Evolutionary conservation across 2,329 filamentous ascomycete genomes (phyloP), one percentile per base, ranked within the genome.

Genomic region (Aspergillus pseudoglaucus): DNA sequence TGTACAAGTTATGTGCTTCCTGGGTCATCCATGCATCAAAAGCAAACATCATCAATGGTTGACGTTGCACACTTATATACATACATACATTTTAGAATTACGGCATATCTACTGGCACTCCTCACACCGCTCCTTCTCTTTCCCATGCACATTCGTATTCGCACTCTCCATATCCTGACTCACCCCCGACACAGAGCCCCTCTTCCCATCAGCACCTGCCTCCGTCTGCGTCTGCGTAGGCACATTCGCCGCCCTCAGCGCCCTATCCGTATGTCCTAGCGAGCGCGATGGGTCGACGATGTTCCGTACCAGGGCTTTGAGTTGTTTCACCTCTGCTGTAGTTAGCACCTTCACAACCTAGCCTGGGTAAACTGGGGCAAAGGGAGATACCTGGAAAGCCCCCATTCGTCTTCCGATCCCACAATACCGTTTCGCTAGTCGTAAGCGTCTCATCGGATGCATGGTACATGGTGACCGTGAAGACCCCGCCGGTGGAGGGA

Each of bases 321-420:
- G 77, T 57, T 91, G 84, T 70, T 96, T 95, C 2, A 88, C 90
- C 72, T 96, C 90, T 71, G 49, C 42, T 40, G 39, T 6, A 18
- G 37, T n/a, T 45, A 38, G 7, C 33, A 50, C 25, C 12, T 25
- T 20, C 20, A 20, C 23, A 45, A 18, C 18, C 50, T 32, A 6
- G 14, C 17, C 7, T 3, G 37, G 38, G 33, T 3, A 12, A 41
- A 33, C 35, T 20, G n/a, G 45, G 37, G 44, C 43, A 50, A 44
- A 33, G 44, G 32, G 32, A 50, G 37, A 55, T 73, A 80, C 80
- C 80, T 51, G 91, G 93, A 69, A 98, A 98, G 0, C 93, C 90
- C 25, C 88, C 88, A 62, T 96, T 85, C 3, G 70, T 64, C 66
- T 90, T 94, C 52, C 93, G 80, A 74, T 97, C 89, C 93, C 93